Evolutionary conservation across 345 rosid genomes (phyloP).

Genomic region (Melastoma malabathricum): DNA sequence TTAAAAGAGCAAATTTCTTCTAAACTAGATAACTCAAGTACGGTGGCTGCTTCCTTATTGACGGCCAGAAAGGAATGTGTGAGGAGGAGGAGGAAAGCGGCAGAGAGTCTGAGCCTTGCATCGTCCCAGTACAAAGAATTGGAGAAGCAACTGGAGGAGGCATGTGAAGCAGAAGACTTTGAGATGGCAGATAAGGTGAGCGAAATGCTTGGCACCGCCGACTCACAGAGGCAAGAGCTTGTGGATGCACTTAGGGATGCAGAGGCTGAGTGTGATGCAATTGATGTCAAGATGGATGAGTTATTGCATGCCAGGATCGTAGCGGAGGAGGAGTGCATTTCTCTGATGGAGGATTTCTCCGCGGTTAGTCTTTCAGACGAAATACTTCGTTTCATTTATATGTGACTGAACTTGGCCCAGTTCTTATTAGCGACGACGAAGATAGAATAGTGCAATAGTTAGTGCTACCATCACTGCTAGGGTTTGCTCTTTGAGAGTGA

Average conservation of each 20-base stretch:
- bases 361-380: slow-evolving; percentile 22
- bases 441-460: too few relatives aligned
- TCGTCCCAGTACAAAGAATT: slow-evolving; percentile 37
- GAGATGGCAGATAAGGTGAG: slow-evolving; percentile 70
- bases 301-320: slow-evolving; percentile 47
- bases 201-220: slow-evolving; percentile 48
- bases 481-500: too few relatives aligned
- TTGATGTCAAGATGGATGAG: slow-evolving; percentile 50
- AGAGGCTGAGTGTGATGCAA: slow-evolving; percentile 43
- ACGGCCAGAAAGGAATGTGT: slow-evolving; percentile 45
- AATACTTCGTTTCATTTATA: neutral
- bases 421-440: neutral
- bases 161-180: slow-evolving; percentile 80
- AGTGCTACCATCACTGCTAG: too few relatives aligned
- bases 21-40: slow-evolving; percentile 39
- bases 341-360: slow-evolving; percentile 42
- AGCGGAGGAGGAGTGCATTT: slow-evolving; percentile 61
- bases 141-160: slow-evolving; percentile 60
- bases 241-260: slow-evolving; percentile 39
- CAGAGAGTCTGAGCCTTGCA: slow-evolving; percentile 40
- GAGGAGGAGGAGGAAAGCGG: slow-evolving; percentile 48
- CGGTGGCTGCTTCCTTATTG: slow-evolving; percentile 39
- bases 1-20: slow-evolving; percentile 34
- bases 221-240: slow-evolving; percentile 33
- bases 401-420: neutral